These are phyloP conservation scores for Sordariomycetes sp. DNA, from an alignment of 2,329 filamentous ascomycete genomes.

Conservation along the genomic window DNA sequence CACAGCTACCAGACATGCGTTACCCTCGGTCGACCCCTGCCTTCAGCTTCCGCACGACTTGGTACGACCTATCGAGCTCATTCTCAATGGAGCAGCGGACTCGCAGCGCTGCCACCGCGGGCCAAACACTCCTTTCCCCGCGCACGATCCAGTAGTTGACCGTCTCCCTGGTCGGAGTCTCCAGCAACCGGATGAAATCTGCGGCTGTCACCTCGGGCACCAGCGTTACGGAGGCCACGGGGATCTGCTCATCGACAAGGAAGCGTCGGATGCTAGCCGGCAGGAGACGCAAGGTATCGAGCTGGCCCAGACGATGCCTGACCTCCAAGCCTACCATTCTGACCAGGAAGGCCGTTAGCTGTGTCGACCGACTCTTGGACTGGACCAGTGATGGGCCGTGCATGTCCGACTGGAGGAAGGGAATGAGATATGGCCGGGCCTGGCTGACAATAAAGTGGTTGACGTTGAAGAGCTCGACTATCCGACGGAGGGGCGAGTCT, in stretches of 20 bases:
- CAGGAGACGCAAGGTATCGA: conserved; percentile 68
- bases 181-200: conserved; percentile 73
- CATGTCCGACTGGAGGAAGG: conserved; percentile 74
- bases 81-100: conserved; percentile 80
- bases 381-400: conserved; percentile 60
- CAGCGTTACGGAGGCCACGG: conserved; percentile 68
- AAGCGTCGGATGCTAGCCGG: conserved; percentile 64
- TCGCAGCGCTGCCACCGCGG: conserved; percentile 71
- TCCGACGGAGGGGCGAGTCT: conserved; percentile 56
- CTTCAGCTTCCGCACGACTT: conserved; percentile 59
- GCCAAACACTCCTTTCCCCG: conserved; percentile 87
- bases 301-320: conserved; percentile 70
- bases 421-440: conserved; percentile 80
- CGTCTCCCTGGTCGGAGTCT: conserved; percentile 67
- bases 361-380: conserved; percentile 49
- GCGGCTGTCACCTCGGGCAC: conserved; percentile 66
- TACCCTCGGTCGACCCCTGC: no score
- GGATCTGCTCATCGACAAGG: conserved; percentile 73
- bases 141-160: conserved; percentile 78
- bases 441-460: conserved; percentile 95
- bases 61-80: conserved; percentile 79
- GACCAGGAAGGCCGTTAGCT: conserved; percentile 47
- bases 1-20: no score
- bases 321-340: conserved; percentile 68
- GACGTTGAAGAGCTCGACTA: conserved; percentile 80